Conservation (phyloP, 805 yeast genomes). For the Candida easanensis region DNA sequence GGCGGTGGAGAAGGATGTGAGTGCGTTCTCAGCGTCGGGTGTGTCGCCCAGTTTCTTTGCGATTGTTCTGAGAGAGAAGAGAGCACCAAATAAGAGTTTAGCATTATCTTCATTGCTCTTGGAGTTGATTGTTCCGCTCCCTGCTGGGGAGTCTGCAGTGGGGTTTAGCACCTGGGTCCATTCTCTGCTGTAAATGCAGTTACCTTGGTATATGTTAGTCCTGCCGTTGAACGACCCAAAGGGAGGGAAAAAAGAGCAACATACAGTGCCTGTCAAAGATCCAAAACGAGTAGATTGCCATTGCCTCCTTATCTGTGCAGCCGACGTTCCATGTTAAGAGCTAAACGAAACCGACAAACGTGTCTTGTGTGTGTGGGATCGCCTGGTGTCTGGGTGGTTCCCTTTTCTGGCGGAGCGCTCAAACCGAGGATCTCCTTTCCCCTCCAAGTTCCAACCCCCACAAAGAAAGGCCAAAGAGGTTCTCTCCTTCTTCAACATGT, state of each 20-base stretch:
- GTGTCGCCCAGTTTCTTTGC: conserved; percentile 50
- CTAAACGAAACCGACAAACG: no score
- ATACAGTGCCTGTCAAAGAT: conserved; percentile 86
- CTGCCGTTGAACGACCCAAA: neutral
- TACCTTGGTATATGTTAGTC: conserved; percentile 33
- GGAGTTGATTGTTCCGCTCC: conserved; percentile 42
- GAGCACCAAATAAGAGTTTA: conserved; percentile 80
- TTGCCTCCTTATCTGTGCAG: conserved; percentile 16
- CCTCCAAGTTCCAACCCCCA: neutral
- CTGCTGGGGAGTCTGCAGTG: conserved; percentile 8
- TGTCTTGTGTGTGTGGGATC: no score
- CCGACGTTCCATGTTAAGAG: neutral
- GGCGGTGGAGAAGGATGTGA: conserved; percentile 64
- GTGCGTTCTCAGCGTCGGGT: conserved; percentile 31
- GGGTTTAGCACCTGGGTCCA: conserved; percentile 42
- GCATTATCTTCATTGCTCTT: conserved; percentile 67
- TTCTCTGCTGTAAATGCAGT: conserved; percentile 79
- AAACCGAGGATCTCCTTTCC: neutral
- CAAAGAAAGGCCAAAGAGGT: no score
- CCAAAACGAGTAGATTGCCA: conserved; percentile 84
- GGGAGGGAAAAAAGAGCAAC: conserved; percentile 20
- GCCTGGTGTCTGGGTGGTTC: conserved; percentile 6
- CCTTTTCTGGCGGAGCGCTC: neutral
- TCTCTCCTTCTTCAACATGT: no score
- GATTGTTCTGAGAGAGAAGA: conserved; percentile 75